A percentile compares a stretch with the other conserved stretches of the same genome.
Conservation (phyloP, 2,329 filamentous ascomycete genomes). For the Alternaria hordeiaustralica region DNA sequence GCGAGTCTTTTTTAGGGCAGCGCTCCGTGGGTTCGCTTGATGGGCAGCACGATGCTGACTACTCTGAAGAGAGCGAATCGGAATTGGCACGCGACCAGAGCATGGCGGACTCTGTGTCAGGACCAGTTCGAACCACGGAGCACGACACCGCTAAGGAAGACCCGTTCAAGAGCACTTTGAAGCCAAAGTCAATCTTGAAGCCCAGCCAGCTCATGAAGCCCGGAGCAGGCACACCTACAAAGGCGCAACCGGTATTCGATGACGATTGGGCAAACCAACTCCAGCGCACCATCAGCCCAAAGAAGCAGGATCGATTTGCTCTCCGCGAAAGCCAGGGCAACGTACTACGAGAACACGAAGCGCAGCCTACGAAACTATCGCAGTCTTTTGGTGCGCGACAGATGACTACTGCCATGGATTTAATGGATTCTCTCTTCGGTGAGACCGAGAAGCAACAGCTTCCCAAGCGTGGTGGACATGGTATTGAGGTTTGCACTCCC, state of each 20-base stretch:
- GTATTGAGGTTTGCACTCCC: slow-evolving; percentile 87
- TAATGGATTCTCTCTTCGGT: slow-evolving; percentile 95
- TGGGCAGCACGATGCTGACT: slow-evolving; percentile 66
- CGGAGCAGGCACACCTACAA: slow-evolving; percentile 59
- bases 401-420: slow-evolving; percentile 87
- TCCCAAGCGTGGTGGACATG: slow-evolving; percentile 61
- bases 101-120: slow-evolving; percentile 79
- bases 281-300: slow-evolving; percentile 90
- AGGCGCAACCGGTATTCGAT: slow-evolving; percentile 63
- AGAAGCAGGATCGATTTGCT: slow-evolving; percentile 84
- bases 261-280: slow-evolving; percentile 95
- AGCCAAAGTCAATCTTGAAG: slow-evolving; percentile 59
- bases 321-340: slow-evolving; percentile 70
- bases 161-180: slow-evolving; percentile 40
- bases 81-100: slow-evolving; percentile 73
- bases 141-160: slow-evolving; percentile 56
- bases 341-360: slow-evolving; percentile 59
- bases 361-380: slow-evolving; percentile 40
- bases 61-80: slow-evolving; percentile 70
- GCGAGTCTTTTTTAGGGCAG: slow-evolving; percentile 89
- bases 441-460: slow-evolving; percentile 60
- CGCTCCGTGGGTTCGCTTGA: slow-evolving; percentile 82
- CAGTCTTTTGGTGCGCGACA: slow-evolving; percentile 56
- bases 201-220: slow-evolving; percentile 41
- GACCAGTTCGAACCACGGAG: slow-evolving; percentile 79